Evolutionary conservation across 2,329 filamentous ascomycete species (phyloP).

Genomic region (Colletotrichum gigasporum): DNA sequence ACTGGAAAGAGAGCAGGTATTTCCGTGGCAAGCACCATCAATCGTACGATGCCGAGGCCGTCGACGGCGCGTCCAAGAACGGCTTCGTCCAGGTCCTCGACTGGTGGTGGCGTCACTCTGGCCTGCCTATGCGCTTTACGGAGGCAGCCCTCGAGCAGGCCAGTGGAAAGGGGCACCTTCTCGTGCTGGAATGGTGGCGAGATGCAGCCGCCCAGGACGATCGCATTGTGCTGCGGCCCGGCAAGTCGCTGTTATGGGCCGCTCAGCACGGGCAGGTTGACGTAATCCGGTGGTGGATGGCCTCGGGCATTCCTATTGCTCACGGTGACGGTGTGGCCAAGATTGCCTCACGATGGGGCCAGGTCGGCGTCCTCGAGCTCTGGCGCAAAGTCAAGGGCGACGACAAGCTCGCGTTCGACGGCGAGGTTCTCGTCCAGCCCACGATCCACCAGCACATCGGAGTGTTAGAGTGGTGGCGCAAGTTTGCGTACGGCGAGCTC

Average conservation of each 20-base stretch:
- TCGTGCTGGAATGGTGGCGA: slow-evolving; percentile 94
- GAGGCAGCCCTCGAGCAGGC: slow-evolving; percentile 89
- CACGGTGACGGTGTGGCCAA: slow-evolving; percentile 86
- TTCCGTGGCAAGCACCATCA: slow-evolving; percentile 79
- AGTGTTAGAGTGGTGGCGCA: slow-evolving; percentile 93
- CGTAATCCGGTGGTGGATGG: slow-evolving; percentile 88
- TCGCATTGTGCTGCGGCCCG: slow-evolving; percentile 74
- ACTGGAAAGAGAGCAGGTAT: slow-evolving; percentile 86
- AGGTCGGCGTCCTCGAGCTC: slow-evolving; percentile 83
- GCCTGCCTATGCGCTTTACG: slow-evolving; percentile 83
- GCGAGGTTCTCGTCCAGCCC: slow-evolving; percentile 84
- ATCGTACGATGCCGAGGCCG: slow-evolving; percentile 80
- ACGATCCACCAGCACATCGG: slow-evolving; percentile 87
- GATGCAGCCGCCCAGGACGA: slow-evolving; percentile 70
- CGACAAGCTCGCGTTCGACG: slow-evolving; percentile 76
- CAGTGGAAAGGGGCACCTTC: slow-evolving; percentile 83
- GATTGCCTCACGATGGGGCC: slow-evolving; percentile 85
- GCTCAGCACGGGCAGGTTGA: slow-evolving; percentile 83
- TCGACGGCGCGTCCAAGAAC: slow-evolving; percentile 87
- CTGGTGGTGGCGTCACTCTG: slow-evolving; percentile 87
- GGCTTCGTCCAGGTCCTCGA: slow-evolving; percentile 88
- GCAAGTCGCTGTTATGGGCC: slow-evolving; percentile 84
- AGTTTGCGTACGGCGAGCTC: slow-evolving; percentile 66
- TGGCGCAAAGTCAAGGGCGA: slow-evolving; percentile 80
- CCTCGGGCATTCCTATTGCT: slow-evolving; percentile 79